phyloP scores from a whole-genome alignment of 2,329 filamentous ascomycete species.

The Trichoderma pleuroti region DNA sequence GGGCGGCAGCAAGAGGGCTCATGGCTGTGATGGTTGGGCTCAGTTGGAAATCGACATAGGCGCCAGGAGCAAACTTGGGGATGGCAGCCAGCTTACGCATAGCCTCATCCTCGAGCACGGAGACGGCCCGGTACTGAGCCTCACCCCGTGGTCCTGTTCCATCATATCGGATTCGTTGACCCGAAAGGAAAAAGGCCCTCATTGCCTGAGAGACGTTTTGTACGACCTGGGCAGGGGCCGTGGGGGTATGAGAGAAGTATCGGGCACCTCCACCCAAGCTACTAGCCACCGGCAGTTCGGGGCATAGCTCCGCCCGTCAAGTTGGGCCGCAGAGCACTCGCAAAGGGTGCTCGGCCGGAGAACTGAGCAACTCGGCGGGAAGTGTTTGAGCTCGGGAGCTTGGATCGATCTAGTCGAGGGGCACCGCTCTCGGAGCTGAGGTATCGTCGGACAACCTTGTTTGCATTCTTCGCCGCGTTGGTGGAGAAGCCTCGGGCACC shows the following conservation, averaged over 20 bases:
- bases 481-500: slow-evolving; percentile 49
- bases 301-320: slow-evolving; percentile 83
- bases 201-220: slow-evolving; percentile 94
- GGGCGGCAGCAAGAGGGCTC: slow-evolving; percentile 60
- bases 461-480: slow-evolving; percentile 40
- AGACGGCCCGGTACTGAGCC: slow-evolving; percentile 76
- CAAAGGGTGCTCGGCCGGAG: slow-evolving; percentile 78
- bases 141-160: slow-evolving; percentile 70
- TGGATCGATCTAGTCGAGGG: slow-evolving; percentile 45
- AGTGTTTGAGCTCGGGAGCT: slow-evolving; percentile 48
- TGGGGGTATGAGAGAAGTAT: slow-evolving; percentile 87
- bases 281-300: slow-evolving; percentile 87
- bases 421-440: slow-evolving; percentile 40
- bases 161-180: slow-evolving; percentile 83
- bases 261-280: slow-evolving; percentile 67
- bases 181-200: slow-evolving; percentile 87
- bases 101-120: slow-evolving; percentile 68
- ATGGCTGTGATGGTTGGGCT: slow-evolving; percentile 88
- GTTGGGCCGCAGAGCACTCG: slow-evolving; percentile 84
- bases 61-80: slow-evolving; percentile 60
- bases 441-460: slow-evolving; percentile 48
- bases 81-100: slow-evolving; percentile 62
- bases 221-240: slow-evolving; percentile 82
- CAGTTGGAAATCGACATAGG: slow-evolving; percentile 83
- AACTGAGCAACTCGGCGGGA: slow-evolving; percentile 55